Evolutionary conservation across 192 early-diverging fungal genomes (phyloP).

Genomic region (Backusella circina): DNA sequence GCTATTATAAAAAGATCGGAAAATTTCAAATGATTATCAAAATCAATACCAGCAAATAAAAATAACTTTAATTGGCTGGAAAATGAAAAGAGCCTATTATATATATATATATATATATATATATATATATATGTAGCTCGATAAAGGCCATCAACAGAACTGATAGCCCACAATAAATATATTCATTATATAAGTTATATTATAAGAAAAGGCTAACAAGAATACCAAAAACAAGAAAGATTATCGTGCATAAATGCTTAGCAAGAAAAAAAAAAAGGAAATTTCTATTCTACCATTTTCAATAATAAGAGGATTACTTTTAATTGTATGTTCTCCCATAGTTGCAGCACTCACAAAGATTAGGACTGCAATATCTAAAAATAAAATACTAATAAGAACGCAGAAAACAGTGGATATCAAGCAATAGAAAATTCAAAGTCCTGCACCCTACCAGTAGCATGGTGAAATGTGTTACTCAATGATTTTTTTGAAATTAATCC

Average conservation of each 20-base stretch:
- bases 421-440: background rate
- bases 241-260: background rate
- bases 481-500: background rate
- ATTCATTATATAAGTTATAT: background rate
- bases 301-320: too few species aligned
- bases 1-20: background rate
- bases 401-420: background rate
- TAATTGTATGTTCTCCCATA: too few species aligned
- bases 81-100: background rate
- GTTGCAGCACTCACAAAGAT: background rate
- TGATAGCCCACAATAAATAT: background rate
- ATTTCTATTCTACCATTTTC: background rate
- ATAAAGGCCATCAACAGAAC: background rate
- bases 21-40: background rate
- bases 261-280: background rate
- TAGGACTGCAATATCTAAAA: background rate
- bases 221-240: background rate
- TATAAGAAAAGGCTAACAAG: background rate
- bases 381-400: background rate
- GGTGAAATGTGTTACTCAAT: background rate
- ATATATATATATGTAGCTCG: background rate
- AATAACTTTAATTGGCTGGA: background rate
- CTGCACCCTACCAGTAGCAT: background rate
- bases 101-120: background rate
- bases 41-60: background rate